Evolutionary conservation across 495 filamentous ascomycete species (phyloP).

Genomic region (Aspergillus hancockii): DNA sequence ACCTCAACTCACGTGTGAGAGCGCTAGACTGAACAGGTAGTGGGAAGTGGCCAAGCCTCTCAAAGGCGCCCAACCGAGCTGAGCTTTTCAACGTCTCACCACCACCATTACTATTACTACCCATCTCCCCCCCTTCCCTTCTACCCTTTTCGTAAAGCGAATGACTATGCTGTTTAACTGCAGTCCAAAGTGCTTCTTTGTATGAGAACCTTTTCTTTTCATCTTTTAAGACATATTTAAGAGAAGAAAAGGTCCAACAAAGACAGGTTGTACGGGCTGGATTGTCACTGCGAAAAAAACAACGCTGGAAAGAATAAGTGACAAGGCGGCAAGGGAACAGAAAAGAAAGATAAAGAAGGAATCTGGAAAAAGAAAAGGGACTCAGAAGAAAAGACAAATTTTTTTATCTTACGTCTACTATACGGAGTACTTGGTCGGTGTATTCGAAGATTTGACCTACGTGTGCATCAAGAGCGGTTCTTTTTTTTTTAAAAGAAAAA

Average conservation of each 20-base stretch:
- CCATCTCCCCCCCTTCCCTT: conserved; percentile 23
- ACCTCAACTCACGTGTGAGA: conserved; percentile 17
- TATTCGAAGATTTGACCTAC: conserved; percentile 28
- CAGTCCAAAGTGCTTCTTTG: conserved; percentile 39
- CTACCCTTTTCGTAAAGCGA: conserved; percentile 46
- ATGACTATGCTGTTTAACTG: conserved; percentile 41
- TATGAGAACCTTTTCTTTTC: conserved; percentile 38
- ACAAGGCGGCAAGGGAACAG: conserved; percentile 16
- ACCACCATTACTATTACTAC: conserved; percentile 25
- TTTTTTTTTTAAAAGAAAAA: conserved; percentile 19
- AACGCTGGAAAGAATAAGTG: conserved; percentile 21
- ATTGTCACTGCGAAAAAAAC: conserved; percentile 12
- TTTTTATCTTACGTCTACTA: conserved; percentile 28
- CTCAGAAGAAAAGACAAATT: conserved; percentile 10
- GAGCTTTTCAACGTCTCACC: conserved; percentile 21
- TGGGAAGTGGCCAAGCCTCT: not conserved
- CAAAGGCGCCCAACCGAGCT: conserved; percentile 15
- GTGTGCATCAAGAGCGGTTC: conserved; percentile 20
- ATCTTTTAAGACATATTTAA: conserved; percentile 35
- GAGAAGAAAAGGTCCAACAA: conserved; percentile 19
- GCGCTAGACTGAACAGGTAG: conserved; percentile 12
- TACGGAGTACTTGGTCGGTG: conserved; percentile 27
- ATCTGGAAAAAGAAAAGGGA: conserved; percentile 15
- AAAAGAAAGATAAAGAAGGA: conserved; percentile 18
- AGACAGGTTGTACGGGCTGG: conserved; percentile 21